Percentiles rank a stretch among this genome's conserved stretches.
Evolutionary conservation across 495 filamentous ascomycete genomes (phyloP).

Genomic region (Aspergillus avenaceus): DNA sequence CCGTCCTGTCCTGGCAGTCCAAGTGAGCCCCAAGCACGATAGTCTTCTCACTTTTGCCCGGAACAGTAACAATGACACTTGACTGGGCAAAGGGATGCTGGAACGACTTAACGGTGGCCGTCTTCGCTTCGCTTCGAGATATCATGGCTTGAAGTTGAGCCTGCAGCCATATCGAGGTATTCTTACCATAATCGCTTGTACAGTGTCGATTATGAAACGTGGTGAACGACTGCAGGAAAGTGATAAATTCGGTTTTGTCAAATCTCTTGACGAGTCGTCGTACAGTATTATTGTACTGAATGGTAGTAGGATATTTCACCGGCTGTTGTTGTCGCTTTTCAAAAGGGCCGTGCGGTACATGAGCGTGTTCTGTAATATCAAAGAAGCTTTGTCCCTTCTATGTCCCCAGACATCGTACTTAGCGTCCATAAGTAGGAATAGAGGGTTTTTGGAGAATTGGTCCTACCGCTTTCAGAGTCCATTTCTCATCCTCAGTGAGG

Average conservation of each 20-base stretch:
- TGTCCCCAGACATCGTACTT: not conserved
- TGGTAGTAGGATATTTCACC: not conserved
- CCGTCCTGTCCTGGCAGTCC: not conserved
- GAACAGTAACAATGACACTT: not conserved
- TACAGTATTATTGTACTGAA: not conserved
- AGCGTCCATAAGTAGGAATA: not conserved
- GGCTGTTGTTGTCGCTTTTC: not conserved
- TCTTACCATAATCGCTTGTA: not conserved
- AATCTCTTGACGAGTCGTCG: not conserved
- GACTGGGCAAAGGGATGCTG: not conserved
- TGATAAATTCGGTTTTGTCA: not conserved
- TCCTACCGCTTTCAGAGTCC: not conserved
- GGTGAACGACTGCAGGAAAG: not conserved
- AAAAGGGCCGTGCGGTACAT: not conserved
- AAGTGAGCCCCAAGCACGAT: not conserved
- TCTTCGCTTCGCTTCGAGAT: not conserved
- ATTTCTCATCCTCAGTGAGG: not conserved
- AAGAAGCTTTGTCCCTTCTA: slow-evolving; percentile 1
- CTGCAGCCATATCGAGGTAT: slow-evolving; percentile 2
- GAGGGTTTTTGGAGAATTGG: not conserved
- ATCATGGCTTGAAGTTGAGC: not conserved
- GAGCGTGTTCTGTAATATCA: not conserved
- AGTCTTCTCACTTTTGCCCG: not conserved
- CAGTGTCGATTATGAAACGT: not conserved
- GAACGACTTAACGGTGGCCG: not conserved